phyloP scores from a whole-genome alignment of 179 eudicot genomes.

The Monotropa hypopitys region DNA sequence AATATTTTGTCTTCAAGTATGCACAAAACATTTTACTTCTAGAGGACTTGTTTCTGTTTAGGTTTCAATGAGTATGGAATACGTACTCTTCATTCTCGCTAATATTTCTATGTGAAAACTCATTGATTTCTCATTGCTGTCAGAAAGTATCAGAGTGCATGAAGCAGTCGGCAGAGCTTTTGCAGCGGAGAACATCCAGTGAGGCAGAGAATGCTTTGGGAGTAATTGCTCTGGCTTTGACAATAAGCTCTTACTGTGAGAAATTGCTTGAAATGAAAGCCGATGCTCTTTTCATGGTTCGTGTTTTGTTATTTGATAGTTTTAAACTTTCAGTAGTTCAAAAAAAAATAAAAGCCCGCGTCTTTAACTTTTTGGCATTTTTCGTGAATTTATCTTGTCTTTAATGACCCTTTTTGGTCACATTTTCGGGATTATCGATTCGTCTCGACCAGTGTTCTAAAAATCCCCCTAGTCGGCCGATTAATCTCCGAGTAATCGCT shows the following conservation, averaged over 20 bases:
- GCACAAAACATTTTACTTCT: not conserved
- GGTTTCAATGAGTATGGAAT: not conserved
- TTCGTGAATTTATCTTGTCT: not conserved
- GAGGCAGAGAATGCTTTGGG: slow-evolving; percentile 51
- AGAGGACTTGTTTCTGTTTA: not conserved
- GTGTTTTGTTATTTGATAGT: slow-evolving; percentile 8
- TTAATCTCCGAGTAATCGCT: too few species aligned
- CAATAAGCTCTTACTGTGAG: slow-evolving; percentile 53
- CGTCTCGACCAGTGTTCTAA: too few species aligned
- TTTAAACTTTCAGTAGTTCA: not conserved
- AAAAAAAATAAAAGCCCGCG: not conserved
- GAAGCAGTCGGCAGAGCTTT: slow-evolving; percentile 47
- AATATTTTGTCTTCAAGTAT: not conserved
- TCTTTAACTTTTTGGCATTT: not conserved
- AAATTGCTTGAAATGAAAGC: slow-evolving; percentile 73
- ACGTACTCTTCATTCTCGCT: not conserved
- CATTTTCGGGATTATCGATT: not conserved
- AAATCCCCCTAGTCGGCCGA: too few species aligned
- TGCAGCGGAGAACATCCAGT: slow-evolving; percentile 34
- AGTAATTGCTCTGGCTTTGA: slow-evolving; percentile 54
- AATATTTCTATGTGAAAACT: not conserved
- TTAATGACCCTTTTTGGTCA: not conserved
- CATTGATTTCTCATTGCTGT: slow-evolving; percentile 3
- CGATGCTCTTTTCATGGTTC: slow-evolving; percentile 72
- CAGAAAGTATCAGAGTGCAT: slow-evolving; percentile 71